Base-by-base conservation (phyloP, 306 rosid genomes). In the Senna siamea region DNA sequence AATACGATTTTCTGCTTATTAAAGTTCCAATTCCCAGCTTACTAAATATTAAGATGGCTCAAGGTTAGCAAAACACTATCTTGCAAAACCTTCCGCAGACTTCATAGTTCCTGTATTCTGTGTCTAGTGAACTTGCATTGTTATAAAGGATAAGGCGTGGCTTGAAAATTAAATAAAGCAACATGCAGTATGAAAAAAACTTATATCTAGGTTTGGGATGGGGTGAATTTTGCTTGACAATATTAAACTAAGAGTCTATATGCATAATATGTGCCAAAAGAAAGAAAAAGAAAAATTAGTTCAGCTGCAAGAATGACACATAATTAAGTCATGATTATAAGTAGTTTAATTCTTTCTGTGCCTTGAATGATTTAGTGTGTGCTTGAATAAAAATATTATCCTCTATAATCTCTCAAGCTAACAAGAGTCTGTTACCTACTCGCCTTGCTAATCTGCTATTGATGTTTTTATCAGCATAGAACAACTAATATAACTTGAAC, bases 401-500 rank as follows among this genome's bases (percentile, higher is more conserved):
- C 4, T 17, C 58, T 47, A 30, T 30, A 47, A 32, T 72, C 44
- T 58, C 59, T 30, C 5, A 17, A 50, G 69, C 76, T 11, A 8
- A 60, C 11, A 19, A 40, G 20, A 56, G 22, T 55, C 41, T 23
- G 72, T 28, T 80, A 19, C 53, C 35, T 26, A 26, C 30, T 26
- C 3, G 1, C 1, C 30, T 17, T 35, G 13, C 32, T 8, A 62
- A 40, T 37, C 30, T 46, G 44, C 19, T 64, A 41, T 77, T 32
- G 14, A 22, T 66, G 71, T 28, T 53, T 26, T 73, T 28, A 65
- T 76, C 74, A 13, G 5, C 60, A 22, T 7, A 12, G 50, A 69
- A 23, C 63, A 56, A 50, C 41, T 71, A 12, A 9, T 37, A 43
- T 71, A 48, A 32, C 76, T 37, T 15, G 20, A 83, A 62, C 44